Percentiles rank a stretch among this genome's conserved stretches.
Conservation (phyloP, 768 basidiomycete genomes). For the Tricholoma hemisulphureum region DNA sequence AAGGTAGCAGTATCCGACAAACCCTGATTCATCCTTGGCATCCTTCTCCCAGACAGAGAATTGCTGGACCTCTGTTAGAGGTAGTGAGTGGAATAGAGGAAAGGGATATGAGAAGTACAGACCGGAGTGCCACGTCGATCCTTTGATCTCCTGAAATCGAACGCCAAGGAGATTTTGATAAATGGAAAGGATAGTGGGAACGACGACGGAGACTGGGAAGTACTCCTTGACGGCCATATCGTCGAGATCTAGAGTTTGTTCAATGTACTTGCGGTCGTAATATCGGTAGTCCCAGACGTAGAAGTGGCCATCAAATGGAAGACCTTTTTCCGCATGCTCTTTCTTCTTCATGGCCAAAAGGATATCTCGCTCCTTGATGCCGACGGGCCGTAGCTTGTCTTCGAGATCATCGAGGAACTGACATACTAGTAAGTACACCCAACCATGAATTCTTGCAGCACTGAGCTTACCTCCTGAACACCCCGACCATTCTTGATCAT, state of each 20-base stretch:
- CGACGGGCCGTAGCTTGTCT: slow-evolving; percentile 70
- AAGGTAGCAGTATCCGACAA: slow-evolving; percentile 84
- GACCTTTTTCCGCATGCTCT: slow-evolving; percentile 59
- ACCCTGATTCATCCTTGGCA: slow-evolving; percentile 66
- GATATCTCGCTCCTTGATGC: slow-evolving; percentile 58
- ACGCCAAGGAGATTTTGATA: slow-evolving; percentile 84
- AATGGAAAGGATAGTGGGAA: slow-evolving; percentile 78
- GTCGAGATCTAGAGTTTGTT: slow-evolving; percentile 67
- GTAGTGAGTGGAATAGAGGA: slow-evolving; percentile 1
- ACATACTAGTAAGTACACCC: slow-evolving; percentile 5
- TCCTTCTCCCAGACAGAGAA: slow-evolving; percentile 84
- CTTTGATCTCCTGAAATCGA: slow-evolving; percentile 61
- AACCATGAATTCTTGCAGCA: not conserved
- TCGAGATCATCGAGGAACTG: slow-evolving; percentile 81
- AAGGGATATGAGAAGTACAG: slow-evolving; percentile 7
- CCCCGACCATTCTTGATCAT: slow-evolving; percentile 75
- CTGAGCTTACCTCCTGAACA: slow-evolving; percentile 47
- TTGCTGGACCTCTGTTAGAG: slow-evolving; percentile 66
- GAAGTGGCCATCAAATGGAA: slow-evolving; percentile 69
- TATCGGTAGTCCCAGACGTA: slow-evolving; percentile 86
- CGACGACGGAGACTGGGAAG: slow-evolving; percentile 82
- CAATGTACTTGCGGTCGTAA: slow-evolving; percentile 65
- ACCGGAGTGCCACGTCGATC: slow-evolving; percentile 81
- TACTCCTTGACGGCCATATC: slow-evolving; percentile 83
- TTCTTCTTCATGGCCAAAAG: slow-evolving; percentile 75